Evolutionary conservation across 768 basidiomycete species (phyloP), one percentile per base, ranked within the genome.

Genomic region (Clavulina sp.): DNA sequence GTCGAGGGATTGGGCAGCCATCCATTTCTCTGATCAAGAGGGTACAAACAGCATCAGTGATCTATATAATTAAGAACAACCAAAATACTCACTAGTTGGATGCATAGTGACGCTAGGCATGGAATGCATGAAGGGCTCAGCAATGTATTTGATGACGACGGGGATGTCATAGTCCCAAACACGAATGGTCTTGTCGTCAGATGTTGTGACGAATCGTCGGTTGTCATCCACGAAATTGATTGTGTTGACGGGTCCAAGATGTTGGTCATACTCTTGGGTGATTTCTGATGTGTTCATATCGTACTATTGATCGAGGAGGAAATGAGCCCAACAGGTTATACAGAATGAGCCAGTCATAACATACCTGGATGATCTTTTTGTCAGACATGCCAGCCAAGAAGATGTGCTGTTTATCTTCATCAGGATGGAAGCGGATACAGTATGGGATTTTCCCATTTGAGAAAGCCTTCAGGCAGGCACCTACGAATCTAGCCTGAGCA

Each of bases 91-190:
- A 96, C 93, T 84, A 52, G 80, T 92, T 23, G 95, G 93, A 65
- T 97, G 91, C 26, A 93, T 67, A 4, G 91, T 92, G 44, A 97
- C 92, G 18, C 95, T 86, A 4, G 95, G 95, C 92, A 99, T 97
- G 18, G 89, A 95, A 68, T 99, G 92, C 95, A 99, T 97, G 62
- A 89, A 81, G 3, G 95, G 95, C 65, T 99, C 95, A 19, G 95
- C 93, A 54, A 97, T 97, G 64, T 96, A 95, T 66, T 99, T 99
- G 72, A 99, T 97, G 50, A 95, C 89, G 32, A 97, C 95, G 4
- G 95, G 95, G 56, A 99, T 97, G 66, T 99, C 95, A 64, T 83
- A 97, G 65, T 99, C 95, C 95, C 95, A 99, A 18, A 89, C 93
- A 41, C 95, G 81, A 56, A 99, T 95, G 2, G 91, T 95, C 69